Conservation (phyloP, 2,329 filamentous ascomycete species). For the Cercospora berteroae region DNA sequence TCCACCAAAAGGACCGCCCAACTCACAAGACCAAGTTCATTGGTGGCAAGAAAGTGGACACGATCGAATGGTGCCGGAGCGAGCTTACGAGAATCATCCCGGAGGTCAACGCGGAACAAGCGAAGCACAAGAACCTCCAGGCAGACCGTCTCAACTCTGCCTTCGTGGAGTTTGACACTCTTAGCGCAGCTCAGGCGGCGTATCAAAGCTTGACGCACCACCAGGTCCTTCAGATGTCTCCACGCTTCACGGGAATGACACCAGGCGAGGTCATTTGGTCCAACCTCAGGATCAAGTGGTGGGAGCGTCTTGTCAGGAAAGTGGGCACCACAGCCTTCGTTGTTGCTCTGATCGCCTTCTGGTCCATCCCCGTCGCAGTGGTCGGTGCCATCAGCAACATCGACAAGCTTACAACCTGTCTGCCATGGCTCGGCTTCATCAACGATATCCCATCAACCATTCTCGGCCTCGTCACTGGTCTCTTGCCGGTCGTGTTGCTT, state of each 20-base stretch:
- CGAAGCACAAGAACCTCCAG: constrained; percentile 62
- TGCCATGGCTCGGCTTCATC: constrained; percentile 70
- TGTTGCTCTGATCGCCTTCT: constrained; percentile 79
- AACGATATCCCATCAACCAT: constrained; percentile 67
- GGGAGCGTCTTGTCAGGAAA: constrained; percentile 74
- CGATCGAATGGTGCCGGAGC: constrained; percentile 81
- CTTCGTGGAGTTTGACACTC: constrained; percentile 84
- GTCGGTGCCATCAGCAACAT: constrained; percentile 88
- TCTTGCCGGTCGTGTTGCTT: constrained; percentile 76
- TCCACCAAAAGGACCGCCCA: constrained; percentile 70
- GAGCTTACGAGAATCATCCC: constrained; percentile 75
- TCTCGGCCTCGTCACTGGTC: constrained; percentile 77
- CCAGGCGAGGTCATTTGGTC: constrained; percentile 86
- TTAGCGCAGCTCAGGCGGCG: constrained; percentile 80
- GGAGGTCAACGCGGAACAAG: constrained; percentile 66
- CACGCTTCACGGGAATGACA: constrained; percentile 77
- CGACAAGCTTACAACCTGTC: constrained; percentile 50
- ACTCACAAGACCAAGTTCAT: constrained; percentile 71
- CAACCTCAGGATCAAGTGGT: constrained; percentile 80
- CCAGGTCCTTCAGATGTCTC: constrained; percentile 80
- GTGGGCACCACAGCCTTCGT: constrained; percentile 71
- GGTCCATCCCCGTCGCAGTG: constrained; percentile 71
- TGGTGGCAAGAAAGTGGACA: constrained; percentile 86
- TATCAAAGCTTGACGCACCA: constrained; percentile 87
- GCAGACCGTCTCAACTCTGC: constrained; percentile 69